A percentile compares a stretch with the other conserved stretches of the same genome.
Conservation (phyloP, 2,329 filamentous ascomycete genomes). For the Apiospora kogelbergensis region DNA sequence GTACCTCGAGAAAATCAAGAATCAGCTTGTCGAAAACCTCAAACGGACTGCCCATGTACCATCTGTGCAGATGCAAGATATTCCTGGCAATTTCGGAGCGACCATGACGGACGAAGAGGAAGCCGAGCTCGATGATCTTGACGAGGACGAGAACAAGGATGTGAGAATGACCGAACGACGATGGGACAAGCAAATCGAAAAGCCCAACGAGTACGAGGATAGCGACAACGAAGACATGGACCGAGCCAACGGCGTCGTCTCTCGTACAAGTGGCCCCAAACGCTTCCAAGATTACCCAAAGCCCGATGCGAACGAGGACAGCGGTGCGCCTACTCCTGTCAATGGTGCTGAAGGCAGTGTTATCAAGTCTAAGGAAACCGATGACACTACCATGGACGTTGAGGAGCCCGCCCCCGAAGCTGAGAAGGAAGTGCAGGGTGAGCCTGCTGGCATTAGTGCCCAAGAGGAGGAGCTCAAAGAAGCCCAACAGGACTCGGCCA, state of each 20-base stretch:
- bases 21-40: conserved; percentile 81
- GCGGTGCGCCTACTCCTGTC: conserved; percentile 37
- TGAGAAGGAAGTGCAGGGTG: conserved; percentile 20
- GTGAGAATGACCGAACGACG: conserved; percentile 76
- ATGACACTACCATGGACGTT: conserved; percentile 40
- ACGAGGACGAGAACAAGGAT: conserved; percentile 86
- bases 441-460: conserved; percentile 20
- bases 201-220: conserved; percentile 80
- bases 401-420: conserved; percentile 4
- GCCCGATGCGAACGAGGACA: conserved; percentile 42
- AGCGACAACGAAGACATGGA: conserved; percentile 87
- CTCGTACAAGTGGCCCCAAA: conserved; percentile 46
- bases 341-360: conserved; percentile 34
- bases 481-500: conserved; percentile 21
- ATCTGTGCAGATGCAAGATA: conserved; percentile 87
- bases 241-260: conserved; percentile 70
- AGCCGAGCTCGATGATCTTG: conserved; percentile 65
- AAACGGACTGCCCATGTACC: conserved; percentile 83
- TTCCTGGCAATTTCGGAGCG: conserved; percentile 60
- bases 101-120: conserved; percentile 68
- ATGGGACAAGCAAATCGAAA: conserved; percentile 76
- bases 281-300: conserved; percentile 52
- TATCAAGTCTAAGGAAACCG: conserved; percentile 37
- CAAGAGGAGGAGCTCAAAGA: conserved; percentile 25
- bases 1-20: conserved; percentile 80